These are phyloP conservation scores for Botrytis fabae DNA, from an alignment of 2,329 filamentous ascomycete genomes.

Conservation along the genomic window DNA sequence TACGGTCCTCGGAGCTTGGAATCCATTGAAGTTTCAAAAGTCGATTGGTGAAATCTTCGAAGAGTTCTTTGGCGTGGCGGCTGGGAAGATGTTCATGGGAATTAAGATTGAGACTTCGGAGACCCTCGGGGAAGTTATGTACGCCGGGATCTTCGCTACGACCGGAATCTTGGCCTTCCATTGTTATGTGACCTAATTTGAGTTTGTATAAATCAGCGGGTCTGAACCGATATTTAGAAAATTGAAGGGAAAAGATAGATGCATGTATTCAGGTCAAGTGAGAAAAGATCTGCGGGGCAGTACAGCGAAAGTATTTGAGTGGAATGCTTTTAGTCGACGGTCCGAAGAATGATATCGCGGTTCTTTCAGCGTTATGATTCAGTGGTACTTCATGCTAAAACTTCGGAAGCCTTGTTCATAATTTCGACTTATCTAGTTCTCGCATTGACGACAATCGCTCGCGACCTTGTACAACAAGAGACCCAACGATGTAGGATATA, in stretches of 20 bases:
- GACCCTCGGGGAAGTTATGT: too few species aligned
- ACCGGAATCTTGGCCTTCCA: not conserved
- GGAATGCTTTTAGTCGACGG: not conserved
- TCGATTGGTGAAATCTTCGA: constrained; percentile 23
- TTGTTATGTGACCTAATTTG: constrained; percentile 9
- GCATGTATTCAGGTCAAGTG: too few species aligned
- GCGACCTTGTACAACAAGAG: not conserved
- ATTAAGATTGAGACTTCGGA: not conserved
- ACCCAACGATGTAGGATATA: not conserved
- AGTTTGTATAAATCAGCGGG: not conserved
- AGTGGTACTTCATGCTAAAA: not conserved
- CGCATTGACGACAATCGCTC: not conserved
- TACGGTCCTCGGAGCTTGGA: not conserved
- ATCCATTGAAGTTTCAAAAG: constrained; percentile 27
- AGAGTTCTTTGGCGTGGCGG: constrained; percentile 20
- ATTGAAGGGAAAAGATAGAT: not conserved
- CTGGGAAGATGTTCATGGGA: constrained; percentile 18
- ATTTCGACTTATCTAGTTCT: not conserved
- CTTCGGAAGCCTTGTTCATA: not conserved
- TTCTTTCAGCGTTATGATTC: not conserved
- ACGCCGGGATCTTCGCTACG: not conserved
- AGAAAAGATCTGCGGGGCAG: not conserved
- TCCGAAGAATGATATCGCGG: not conserved
- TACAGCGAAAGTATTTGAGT: not conserved
- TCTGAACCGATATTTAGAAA: not conserved